Evolutionary conservation across 1,139 yeast genomes (phyloP).

Genomic region (Pichia norvegensis): DNA sequence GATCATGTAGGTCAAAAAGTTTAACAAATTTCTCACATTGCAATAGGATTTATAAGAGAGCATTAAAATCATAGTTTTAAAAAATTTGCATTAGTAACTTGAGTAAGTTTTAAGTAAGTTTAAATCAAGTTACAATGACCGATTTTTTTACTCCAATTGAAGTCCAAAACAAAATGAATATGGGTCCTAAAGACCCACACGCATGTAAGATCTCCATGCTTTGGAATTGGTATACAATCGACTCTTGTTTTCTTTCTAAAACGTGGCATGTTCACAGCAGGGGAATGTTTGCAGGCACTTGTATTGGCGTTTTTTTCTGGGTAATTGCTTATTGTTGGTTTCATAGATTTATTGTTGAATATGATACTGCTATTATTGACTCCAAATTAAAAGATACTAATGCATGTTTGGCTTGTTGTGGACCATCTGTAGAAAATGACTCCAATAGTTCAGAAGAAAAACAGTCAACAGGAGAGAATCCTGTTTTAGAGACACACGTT

Average conservation of each 20-base stretch:
- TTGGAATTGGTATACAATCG: slow-evolving; percentile 56
- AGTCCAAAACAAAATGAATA: slow-evolving; percentile 14
- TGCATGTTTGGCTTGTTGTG: slow-evolving; percentile 11
- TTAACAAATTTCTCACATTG: no score
- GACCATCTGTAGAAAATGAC: slow-evolving; percentile 5
- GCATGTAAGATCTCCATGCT: slow-evolving; percentile 31
- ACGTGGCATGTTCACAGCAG: slow-evolving; percentile 56
- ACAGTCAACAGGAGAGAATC: not conserved
- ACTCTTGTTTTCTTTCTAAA: slow-evolving; percentile 54
- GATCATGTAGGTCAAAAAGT: no score
- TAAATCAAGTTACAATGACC: no score
- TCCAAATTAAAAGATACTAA: slow-evolving; percentile 11
- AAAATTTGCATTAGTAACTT: not conserved
- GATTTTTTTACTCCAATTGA: slow-evolving; percentile 8
- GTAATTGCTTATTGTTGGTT: slow-evolving; percentile 53
- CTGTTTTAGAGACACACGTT: not conserved
- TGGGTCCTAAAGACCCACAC: slow-evolving; percentile 5
- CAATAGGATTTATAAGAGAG: not conserved
- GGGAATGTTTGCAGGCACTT: slow-evolving; percentile 64
- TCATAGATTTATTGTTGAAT: slow-evolving; percentile 49
- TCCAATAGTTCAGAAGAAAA: not conserved
- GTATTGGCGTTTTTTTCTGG: slow-evolving; percentile 55
- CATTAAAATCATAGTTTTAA: no score
- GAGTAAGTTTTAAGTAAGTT: not conserved
- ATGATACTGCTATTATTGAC: slow-evolving; percentile 36